phyloP scores from a whole-genome alignment of 1,284 basidiomycete species.

The Quambalaria eucalypti region DNA sequence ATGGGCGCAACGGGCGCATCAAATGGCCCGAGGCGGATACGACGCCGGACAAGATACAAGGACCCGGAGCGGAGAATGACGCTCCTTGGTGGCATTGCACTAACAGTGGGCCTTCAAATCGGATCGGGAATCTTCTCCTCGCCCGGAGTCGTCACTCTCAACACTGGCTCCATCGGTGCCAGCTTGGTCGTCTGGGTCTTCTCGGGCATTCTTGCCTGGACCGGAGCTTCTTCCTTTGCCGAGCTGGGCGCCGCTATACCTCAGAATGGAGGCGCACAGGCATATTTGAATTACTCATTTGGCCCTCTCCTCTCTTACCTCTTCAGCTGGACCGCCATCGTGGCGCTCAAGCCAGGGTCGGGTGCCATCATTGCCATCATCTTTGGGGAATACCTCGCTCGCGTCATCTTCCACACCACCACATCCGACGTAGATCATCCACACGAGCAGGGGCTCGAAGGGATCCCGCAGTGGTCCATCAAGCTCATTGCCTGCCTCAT shows the following conservation, averaged over 20 bases:
- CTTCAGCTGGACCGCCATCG: slow-evolving; percentile 47
- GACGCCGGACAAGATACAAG: not conserved
- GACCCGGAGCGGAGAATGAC: not conserved
- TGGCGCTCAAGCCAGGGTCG: slow-evolving; percentile 50
- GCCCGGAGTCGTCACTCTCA: slow-evolving; percentile 40
- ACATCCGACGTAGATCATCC: slow-evolving; percentile 50
- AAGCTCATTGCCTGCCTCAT: slow-evolving; percentile 73
- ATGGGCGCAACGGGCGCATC: not conserved
- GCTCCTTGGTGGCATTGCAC: slow-evolving; percentile 11
- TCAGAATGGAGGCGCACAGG: slow-evolving; percentile 53
- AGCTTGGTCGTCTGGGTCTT: slow-evolving; percentile 38
- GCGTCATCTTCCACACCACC: slow-evolving; percentile 51
- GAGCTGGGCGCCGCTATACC: slow-evolving; percentile 51
- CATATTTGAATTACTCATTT: slow-evolving; percentile 67
- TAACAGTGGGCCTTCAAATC: slow-evolving; percentile 43
- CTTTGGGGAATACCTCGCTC: slow-evolving; percentile 68
- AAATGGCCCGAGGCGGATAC: not conserved
- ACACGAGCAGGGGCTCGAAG: slow-evolving; percentile 61
- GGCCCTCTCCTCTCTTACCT: slow-evolving; percentile 59
- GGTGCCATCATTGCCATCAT: slow-evolving; percentile 53
- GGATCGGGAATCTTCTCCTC: slow-evolving; percentile 45
- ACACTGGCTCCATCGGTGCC: slow-evolving; percentile 38
- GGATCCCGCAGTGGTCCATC: slow-evolving; percentile 83
- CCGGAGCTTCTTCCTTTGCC: slow-evolving; percentile 61
- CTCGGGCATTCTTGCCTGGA: slow-evolving; percentile 38